Percentiles rank a stretch among this genome's conserved stretches.
These are phyloP conservation scores for Aspergillus sergii DNA, from an alignment of 2,329 filamentous ascomycete species.

Conservation along the genomic window DNA sequence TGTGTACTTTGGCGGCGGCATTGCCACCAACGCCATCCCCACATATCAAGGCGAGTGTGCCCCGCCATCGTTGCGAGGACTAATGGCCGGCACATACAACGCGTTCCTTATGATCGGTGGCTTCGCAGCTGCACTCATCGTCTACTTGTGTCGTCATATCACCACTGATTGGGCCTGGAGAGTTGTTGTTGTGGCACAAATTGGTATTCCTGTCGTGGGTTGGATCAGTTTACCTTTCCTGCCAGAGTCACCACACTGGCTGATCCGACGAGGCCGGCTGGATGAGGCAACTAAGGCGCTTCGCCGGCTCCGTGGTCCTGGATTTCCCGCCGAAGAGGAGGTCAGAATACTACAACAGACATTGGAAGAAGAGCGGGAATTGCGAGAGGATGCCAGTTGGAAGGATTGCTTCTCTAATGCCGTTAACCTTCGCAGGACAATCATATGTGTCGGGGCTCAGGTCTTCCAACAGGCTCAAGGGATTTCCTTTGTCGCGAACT, in stretches of 20 bases:
- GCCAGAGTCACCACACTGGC: slow-evolving; percentile 7
- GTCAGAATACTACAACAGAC: background rate
- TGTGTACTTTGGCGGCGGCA: slow-evolving; percentile 22
- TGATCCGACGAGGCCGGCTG: background rate
- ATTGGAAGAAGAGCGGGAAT: background rate
- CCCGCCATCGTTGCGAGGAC: slow-evolving; percentile 56
- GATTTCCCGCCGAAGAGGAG: background rate
- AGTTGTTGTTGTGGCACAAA: slow-evolving; percentile 7
- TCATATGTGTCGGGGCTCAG: slow-evolving; percentile 5
- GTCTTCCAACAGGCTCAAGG: slow-evolving; percentile 11
- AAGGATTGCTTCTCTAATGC: background rate
- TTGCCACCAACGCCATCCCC: slow-evolving; percentile 45
- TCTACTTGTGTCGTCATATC: slow-evolving; percentile 11
- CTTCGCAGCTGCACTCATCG: slow-evolving; percentile 9
- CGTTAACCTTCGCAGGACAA: background rate
- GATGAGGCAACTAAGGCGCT: background rate
- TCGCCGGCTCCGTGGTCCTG: background rate
- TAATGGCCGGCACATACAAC: slow-evolving; percentile 12
- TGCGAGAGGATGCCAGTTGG: background rate
- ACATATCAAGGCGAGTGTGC: slow-evolving; percentile 65
- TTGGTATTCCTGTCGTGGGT: slow-evolving; percentile 1
- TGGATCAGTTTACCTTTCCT: slow-evolving; percentile 2
- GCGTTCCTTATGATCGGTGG: slow-evolving; percentile 11
- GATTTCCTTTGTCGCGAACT: slow-evolving; percentile 14
- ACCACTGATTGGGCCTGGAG: slow-evolving; percentile 8